phyloP scores from a whole-genome alignment of 176 grass and related monocot species.

The Raddia distichophylla region DNA sequence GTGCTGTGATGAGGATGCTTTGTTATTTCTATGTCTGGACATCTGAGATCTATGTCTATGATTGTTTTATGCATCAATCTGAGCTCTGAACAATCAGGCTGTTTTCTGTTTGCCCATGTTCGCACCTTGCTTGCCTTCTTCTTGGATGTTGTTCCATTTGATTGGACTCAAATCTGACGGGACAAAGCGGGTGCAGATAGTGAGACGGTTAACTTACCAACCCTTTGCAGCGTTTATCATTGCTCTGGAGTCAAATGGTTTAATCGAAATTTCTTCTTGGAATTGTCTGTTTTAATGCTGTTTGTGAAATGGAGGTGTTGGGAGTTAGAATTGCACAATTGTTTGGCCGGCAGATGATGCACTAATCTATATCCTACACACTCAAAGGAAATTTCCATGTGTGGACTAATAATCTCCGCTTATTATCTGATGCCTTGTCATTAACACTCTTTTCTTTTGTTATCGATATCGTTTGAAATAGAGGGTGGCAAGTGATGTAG shows the following conservation, averaged over 20 bases:
- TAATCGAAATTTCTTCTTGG: conserved; percentile 42
- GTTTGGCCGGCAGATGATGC: conserved; percentile 45
- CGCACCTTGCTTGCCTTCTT: conserved; percentile 34
- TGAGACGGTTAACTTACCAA: conserved; percentile 88
- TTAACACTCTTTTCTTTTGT: too few relatives aligned
- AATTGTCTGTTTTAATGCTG: neutral
- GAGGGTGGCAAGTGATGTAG: conserved; percentile 44
- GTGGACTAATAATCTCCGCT: conserved; percentile 64
- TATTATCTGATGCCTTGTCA: conserved; percentile 62
- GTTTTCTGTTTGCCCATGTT: neutral
- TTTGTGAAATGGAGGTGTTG: neutral
- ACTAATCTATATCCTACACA: conserved; percentile 56
- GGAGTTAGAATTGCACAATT: neutral
- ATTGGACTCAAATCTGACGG: conserved; percentile 22
- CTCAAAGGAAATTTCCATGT: conserved; percentile 46
- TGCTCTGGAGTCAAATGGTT: conserved; percentile 93
- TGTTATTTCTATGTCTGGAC: conserved; percentile 79
- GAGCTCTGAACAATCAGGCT: neutral
- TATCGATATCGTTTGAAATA: too few relatives aligned
- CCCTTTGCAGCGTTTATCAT: conserved; percentile 58
- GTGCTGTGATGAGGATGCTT: conserved; percentile 56
- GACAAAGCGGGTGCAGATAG: conserved; percentile 52
- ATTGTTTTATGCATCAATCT: conserved; percentile 58
- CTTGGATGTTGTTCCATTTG: conserved; percentile 10
- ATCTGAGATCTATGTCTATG: conserved; percentile 59